phyloP scores from a whole-genome alignment of 2,329 filamentous ascomycete genomes.

The Pseudocercospora musae region DNA sequence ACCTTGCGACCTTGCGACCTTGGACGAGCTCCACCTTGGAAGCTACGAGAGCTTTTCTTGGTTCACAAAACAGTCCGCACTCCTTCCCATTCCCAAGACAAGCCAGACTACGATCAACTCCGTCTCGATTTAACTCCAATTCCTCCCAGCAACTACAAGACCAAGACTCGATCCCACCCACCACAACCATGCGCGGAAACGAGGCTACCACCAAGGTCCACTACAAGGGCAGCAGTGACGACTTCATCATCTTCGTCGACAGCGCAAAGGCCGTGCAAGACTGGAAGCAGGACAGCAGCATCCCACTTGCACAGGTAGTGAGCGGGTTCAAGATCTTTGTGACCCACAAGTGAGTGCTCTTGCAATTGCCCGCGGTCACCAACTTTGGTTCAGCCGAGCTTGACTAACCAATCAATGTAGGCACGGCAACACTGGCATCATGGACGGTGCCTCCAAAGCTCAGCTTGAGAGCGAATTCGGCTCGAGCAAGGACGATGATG shows the following conservation, averaged over 20 bases:
- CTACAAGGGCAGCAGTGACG: conserved; percentile 72
- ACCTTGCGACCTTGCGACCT: no score
- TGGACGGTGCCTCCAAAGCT: conserved; percentile 71
- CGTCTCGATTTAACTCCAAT: conserved; percentile 1
- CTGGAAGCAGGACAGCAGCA: conserved; percentile 75
- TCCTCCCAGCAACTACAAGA: not conserved
- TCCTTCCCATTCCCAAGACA: not conserved
- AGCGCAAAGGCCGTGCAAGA: conserved; percentile 64
- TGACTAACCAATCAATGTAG: conserved; percentile 45
- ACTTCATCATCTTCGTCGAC: conserved; percentile 67
- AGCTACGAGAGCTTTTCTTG: conserved; percentile 14
- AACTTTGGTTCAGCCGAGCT: conserved; percentile 1
- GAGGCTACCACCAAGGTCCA: conserved; percentile 71
- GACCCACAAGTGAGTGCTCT: conserved; percentile 73
- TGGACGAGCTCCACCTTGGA: conserved; percentile 7
- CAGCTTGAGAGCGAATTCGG: conserved; percentile 84
- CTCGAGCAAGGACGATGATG: conserved; percentile 72
- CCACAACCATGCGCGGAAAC: conserved; percentile 58
- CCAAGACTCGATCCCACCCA: conserved; percentile 3
- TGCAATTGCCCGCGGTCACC: not conserved
- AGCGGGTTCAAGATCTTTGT: conserved; percentile 85
- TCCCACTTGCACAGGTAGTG: conserved; percentile 81
- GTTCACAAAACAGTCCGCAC: conserved; percentile 11
- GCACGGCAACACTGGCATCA: conserved; percentile 78
- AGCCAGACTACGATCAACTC: not conserved